Conservation (phyloP, 495 filamentous ascomycete genomes). For the Immersiella caudata region DNA sequence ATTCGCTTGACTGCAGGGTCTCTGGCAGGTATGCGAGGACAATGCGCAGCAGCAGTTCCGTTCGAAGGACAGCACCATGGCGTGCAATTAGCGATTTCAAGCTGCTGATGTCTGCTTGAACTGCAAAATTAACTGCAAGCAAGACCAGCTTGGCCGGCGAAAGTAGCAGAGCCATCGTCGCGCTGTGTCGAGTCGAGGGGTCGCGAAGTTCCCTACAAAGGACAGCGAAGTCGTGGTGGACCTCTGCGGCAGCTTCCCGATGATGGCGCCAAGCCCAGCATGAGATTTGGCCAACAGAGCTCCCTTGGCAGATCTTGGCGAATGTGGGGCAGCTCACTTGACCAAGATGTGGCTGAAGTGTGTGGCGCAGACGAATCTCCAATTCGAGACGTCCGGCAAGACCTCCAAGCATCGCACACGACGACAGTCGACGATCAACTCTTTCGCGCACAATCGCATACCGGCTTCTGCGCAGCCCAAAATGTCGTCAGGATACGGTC, state of each 20-base stretch:
- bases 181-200: constrained; percentile 4
- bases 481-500: constrained; percentile 84
- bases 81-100: constrained; percentile 64
- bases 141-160: constrained; percentile 64
- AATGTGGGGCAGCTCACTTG: constrained; percentile 5
- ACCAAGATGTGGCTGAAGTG: not conserved
- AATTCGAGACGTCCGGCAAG: constrained; percentile 24
- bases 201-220: not conserved
- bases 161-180: constrained; percentile 48
- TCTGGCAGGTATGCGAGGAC: constrained; percentile 86
- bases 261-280: constrained; percentile 6
- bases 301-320: not conserved
- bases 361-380: constrained; percentile 25
- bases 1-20: constrained; percentile 64
- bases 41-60: constrained; percentile 74
- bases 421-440: constrained; percentile 18
- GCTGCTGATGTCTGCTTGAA: constrained; percentile 59
- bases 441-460: constrained; percentile 26
- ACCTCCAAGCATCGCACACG: constrained; percentile 24
- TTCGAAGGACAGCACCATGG: constrained; percentile 58
- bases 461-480: constrained; percentile 38
- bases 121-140: constrained; percentile 64
- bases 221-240: constrained; percentile 14
- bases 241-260: constrained; percentile 14
- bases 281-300: constrained; percentile 1